These are phyloP conservation scores for Sclerotinia nivalis DNA, from an alignment of 2,329 filamentous ascomycete genomes.

Conservation along the genomic window DNA sequence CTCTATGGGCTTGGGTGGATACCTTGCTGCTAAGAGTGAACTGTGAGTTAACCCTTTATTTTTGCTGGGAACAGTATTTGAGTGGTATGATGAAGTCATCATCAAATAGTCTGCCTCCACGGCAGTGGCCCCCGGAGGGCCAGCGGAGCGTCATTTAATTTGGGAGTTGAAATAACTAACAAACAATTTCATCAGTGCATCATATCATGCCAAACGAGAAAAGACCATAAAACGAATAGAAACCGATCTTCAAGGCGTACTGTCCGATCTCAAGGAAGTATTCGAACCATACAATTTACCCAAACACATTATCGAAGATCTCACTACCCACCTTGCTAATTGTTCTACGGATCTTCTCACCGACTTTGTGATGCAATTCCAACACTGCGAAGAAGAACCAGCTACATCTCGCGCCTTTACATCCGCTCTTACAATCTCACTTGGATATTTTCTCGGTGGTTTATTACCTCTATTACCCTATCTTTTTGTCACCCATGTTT, in stretches of 20 bases:
- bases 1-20: slow-evolving; percentile 63
- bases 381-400: slow-evolving; percentile 40
- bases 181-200: slow-evolving; percentile 35
- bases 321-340: slow-evolving; percentile 41
- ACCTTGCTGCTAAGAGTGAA: slow-evolving; percentile 55
- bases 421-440: slow-evolving; percentile 56
- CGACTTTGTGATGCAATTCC: slow-evolving; percentile 45
- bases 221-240: slow-evolving; percentile 37
- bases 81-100: neutral
- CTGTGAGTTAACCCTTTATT: slow-evolving; percentile 34
- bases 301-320: slow-evolving; percentile 36
- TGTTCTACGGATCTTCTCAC: slow-evolving; percentile 39
- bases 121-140: neutral
- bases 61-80: no score
- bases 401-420: slow-evolving; percentile 39
- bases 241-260: slow-evolving; percentile 34
- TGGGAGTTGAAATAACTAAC: slow-evolving; percentile 28
- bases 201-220: slow-evolving; percentile 37
- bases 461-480: slow-evolving; percentile 59
- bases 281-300: slow-evolving; percentile 42
- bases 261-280: slow-evolving; percentile 41
- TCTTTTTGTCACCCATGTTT: slow-evolving; percentile 49
- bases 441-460: slow-evolving; percentile 58
- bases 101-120: neutral
- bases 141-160: neutral